Evolutionary conservation across 1,139 yeast species (phyloP).

Genomic region (Yamadazyma songkhlaensis): DNA sequence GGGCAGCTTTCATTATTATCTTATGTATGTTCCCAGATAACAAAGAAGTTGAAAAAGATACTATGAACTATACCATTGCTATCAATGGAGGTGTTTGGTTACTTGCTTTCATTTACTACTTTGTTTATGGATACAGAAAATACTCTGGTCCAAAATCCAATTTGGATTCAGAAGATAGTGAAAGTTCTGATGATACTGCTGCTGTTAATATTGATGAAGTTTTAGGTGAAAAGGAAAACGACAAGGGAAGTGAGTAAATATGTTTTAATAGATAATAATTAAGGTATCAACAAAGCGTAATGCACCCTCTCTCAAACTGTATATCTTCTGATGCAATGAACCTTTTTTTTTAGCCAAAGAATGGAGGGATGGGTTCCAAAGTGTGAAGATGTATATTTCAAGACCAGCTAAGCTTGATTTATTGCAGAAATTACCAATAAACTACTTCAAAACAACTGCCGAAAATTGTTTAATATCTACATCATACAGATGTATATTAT

Average conservation of each 20-base stretch:
- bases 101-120: conserved; percentile 26
- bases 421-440: no score
- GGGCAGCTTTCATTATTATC: conserved; percentile 31
- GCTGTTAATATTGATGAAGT: conserved; percentile 8
- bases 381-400: no score
- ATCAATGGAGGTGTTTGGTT: conserved; percentile 37
- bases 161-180: conserved; percentile 17
- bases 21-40: conserved; percentile 40
- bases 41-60: conserved; percentile 22
- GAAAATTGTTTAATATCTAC: no score
- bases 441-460: no score
- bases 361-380: no score
- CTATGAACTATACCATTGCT: conserved; percentile 38
- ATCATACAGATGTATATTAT: no score
- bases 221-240: conserved; percentile 6
- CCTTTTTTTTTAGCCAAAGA: no score
- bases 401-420: no score
- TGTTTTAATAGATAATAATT: neutral
- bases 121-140: conserved; percentile 24
- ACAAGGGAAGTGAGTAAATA: conserved; percentile 3
- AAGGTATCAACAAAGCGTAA: no score
- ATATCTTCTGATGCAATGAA: no score
- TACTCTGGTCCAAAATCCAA: conserved; percentile 40
- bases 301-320: no score
- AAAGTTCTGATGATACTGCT: conserved; percentile 8